Percentiles rank a stretch among this genome's conserved stretches.
Conservation (phyloP, 148 eudicot species). For the Beta vulgaris region DNA sequence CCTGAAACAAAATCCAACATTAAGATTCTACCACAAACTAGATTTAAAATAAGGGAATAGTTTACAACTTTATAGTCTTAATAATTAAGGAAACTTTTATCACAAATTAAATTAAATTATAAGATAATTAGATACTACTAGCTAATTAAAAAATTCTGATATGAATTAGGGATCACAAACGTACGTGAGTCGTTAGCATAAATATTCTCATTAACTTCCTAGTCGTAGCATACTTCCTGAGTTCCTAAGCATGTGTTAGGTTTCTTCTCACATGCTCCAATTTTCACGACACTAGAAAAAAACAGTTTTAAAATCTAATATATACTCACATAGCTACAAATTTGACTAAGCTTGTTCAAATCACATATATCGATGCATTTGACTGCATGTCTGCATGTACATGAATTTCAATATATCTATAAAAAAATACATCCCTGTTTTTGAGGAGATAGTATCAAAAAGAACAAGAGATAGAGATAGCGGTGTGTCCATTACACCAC, state of each 20-base stretch:
- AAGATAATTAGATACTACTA: too few species aligned
- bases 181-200: background rate
- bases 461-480: background rate
- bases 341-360: conserved; percentile 18
- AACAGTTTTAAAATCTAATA: background rate
- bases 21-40: too few species aligned
- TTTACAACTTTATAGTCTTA: too few species aligned
- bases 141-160: background rate
- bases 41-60: too few species aligned
- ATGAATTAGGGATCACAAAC: background rate
- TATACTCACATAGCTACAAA: background rate
- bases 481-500: background rate
- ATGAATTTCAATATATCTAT: too few species aligned
- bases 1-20: too few species aligned
- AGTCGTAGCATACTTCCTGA: background rate
- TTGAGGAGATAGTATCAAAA: background rate
- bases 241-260: conserved; percentile 23
- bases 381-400: background rate
- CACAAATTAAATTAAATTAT: too few species aligned
- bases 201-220: background rate
- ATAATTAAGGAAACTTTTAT: too few species aligned
- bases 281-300: background rate
- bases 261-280: conserved; percentile 19
- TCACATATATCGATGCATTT: conserved; percentile 15
- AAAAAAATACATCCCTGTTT: background rate